Evolutionary conservation across 2,329 filamentous ascomycete species (phyloP).

Genomic region (Cercospora sp.): DNA sequence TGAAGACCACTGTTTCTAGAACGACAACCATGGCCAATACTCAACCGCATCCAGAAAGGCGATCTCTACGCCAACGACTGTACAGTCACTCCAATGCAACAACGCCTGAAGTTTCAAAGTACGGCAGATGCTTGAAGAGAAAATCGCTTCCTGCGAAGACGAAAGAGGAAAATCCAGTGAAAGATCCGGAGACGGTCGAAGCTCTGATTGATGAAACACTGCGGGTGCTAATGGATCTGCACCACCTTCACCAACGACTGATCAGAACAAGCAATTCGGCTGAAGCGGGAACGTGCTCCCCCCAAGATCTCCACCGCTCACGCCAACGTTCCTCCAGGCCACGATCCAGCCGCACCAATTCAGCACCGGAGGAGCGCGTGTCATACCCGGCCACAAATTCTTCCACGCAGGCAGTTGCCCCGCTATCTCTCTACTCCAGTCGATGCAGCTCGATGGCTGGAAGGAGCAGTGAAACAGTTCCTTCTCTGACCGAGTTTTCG

Average conservation of each 20-base stretch:
- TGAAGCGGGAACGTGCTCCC: neutral
- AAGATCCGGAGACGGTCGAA: slow-evolving; percentile 4
- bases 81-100: neutral
- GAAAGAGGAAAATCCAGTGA: neutral
- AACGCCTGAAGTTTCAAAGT: neutral
- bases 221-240: neutral
- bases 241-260: neutral
- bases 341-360: neutral
- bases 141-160: neutral
- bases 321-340: neutral
- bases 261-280: neutral
- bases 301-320: neutral
- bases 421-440: neutral
- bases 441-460: neutral
- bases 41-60: neutral
- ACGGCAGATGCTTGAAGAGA: neutral
- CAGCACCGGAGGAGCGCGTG: neutral
- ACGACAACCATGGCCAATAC: neutral
- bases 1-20: neutral
- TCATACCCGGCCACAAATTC: neutral
- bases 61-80: neutral
- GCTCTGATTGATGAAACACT: slow-evolving; percentile 6
- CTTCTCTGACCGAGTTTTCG: slow-evolving; percentile 1
- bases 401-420: neutral
- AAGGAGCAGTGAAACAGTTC: neutral